A percentile compares a stretch with the other conserved stretches of the same genome.
These are phyloP conservation scores for Backusella tuberculispora DNA, from an alignment of 192 early-diverging fungal species.

Conservation along the genomic window DNA sequence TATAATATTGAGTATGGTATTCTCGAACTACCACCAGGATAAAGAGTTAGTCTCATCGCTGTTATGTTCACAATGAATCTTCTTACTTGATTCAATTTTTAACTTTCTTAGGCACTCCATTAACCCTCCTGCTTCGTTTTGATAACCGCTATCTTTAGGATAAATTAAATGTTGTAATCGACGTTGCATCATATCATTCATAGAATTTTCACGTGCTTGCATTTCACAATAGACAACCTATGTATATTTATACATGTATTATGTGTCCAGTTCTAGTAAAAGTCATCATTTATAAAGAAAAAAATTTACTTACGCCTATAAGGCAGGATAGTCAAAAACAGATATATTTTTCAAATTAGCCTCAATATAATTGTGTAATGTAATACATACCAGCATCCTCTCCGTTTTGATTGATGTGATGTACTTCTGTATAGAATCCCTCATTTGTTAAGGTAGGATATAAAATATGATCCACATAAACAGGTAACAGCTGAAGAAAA, in stretches of 20 bases:
- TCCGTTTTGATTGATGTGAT: constrained; percentile 62
- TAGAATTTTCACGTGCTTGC: constrained; percentile 56
- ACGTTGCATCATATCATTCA: constrained; percentile 43
- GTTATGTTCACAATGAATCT: background rate
- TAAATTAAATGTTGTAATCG: constrained; percentile 53
- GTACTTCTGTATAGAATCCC: constrained; percentile 61
- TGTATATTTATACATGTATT: too few species aligned
- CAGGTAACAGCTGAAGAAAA: constrained; percentile 59
- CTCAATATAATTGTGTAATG: constrained; percentile 5
- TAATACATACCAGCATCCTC: constrained; percentile 57
- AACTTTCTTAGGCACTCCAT: constrained; percentile 55
- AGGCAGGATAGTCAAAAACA: constrained; percentile 19
- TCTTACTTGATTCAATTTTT: constrained; percentile 55
- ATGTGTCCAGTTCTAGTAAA: background rate
- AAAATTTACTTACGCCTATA: constrained; percentile 19
- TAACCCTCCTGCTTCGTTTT: constrained; percentile 59
- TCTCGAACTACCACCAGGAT: constrained; percentile 10
- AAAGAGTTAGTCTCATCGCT: background rate
- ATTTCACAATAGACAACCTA: constrained; percentile 64
- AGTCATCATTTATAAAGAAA: background rate
- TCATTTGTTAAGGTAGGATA: constrained; percentile 62
- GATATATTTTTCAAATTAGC: constrained; percentile 11
- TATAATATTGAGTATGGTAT: constrained; percentile 59
- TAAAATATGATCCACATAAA: constrained; percentile 63
- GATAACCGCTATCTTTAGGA: constrained; percentile 57